Evolutionary conservation across 495 filamentous ascomycete species (phyloP), one percentile per base, ranked within the genome.

Genomic region (Neurospora tetrasperma): DNA sequence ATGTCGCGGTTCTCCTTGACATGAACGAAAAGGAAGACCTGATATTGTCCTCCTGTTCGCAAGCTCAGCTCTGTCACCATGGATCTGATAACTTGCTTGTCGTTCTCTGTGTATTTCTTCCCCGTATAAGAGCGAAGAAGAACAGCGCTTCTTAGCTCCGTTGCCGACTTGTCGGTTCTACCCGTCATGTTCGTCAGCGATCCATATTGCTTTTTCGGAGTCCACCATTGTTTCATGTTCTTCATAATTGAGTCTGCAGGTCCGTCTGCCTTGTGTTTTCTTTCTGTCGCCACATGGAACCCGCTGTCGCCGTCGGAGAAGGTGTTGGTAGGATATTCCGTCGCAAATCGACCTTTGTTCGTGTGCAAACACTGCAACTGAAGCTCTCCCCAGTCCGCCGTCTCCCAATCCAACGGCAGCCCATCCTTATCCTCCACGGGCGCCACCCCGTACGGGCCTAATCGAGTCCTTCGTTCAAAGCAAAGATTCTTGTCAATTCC

Each of bases 391-490:
- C 94, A 97, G 70, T 88, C 83, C 31, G 94, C 87, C 0, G 81
- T 80, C 39, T 88, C 82, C 92, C 92, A 96, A 18, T 89, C 80
- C n/a, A 90, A 76, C 12, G 75, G 76, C 44, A 82, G 73, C 66
- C 77, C 75, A 8, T 80, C 77, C 69, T 82, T 81, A 27, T 80
- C 79, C 35, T 75, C 69, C 8, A 79, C 78, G 14, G 82, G 76
- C 16, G 88, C 87, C 71, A 90, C 85, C 0, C 94, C 94, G 77
- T 98, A 99, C 16, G 90, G 88, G 0, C 93, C 93, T 18, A 97
- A 82, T 59, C 94, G 86, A 27, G 94, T 94, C 79, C 92, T 93
- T 9, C 96, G 87, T 77, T 98, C 96, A 80, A 96, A 99, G 83
- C 96, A 99, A 62, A 98, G 83, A 78, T 96, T 90, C 69, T 92